Conservation (phyloP, 2,329 filamentous ascomycete genomes). For the Grosmannia serpens region DNA sequence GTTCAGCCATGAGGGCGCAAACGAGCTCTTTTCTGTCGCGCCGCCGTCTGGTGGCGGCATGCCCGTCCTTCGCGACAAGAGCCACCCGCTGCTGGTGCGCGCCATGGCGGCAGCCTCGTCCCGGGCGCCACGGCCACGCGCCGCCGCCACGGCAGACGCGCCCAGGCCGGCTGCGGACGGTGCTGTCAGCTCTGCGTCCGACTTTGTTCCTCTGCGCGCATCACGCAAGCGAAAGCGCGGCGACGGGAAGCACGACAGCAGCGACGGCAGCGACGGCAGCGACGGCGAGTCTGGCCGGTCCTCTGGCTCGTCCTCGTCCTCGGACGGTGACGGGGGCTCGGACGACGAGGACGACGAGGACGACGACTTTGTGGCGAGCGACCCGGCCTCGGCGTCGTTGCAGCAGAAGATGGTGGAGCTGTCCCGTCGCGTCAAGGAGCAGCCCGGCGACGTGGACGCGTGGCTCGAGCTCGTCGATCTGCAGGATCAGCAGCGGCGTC, state of each 20-base stretch:
- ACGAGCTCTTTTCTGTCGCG: slow-evolving; percentile 41
- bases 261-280: not conserved
- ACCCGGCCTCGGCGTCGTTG: not conserved
- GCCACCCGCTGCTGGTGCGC: slow-evolving; percentile 29
- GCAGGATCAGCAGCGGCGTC: slow-evolving; percentile 52
- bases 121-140: slow-evolving; percentile 3
- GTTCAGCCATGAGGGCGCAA: slow-evolving; percentile 54
- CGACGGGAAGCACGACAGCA: not conserved
- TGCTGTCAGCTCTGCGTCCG: slow-evolving; percentile 16
- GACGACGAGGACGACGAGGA: slow-evolving; percentile 20
- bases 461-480: slow-evolving; percentile 75
- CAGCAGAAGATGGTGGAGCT: slow-evolving; percentile 30
- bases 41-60: slow-evolving; percentile 30
- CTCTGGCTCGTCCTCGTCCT: not conserved
- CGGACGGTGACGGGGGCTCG: slow-evolving; percentile 22
- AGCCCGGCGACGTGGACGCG: slow-evolving; percentile 53
- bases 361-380: slow-evolving; percentile 8
- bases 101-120: slow-evolving; percentile 2
- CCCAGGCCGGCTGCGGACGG: slow-evolving; percentile 10
- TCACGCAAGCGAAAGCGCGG: slow-evolving; percentile 30
- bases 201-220: slow-evolving; percentile 35
- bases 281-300: not conserved
- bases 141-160: slow-evolving; percentile 26
- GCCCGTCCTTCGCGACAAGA: slow-evolving; percentile 32
- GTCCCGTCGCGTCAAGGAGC: slow-evolving; percentile 48